Base-by-base conservation (phyloP, 495 filamentous ascomycete species). In the Recurvomyces mirabilis region DNA sequence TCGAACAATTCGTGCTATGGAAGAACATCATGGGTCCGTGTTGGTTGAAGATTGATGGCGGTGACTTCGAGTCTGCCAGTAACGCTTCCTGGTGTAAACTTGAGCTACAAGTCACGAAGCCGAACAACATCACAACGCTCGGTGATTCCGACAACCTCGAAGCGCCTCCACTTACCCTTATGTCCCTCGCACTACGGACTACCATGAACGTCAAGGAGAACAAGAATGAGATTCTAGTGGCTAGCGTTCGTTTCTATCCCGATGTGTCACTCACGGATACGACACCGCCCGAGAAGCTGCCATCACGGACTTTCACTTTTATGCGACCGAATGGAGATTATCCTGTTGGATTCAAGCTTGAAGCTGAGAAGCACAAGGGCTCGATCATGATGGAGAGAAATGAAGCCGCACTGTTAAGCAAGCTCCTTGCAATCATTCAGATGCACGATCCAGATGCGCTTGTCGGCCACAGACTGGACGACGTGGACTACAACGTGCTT, bases 11-110 rank as follows among this genome's bases (percentile, higher is more conserved):
- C 56, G 93, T 95, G 12, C 72, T 98, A 11, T 95, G 87, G 84
- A 94, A 93, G 63, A 87, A 89, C 50, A 83, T 98, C 46, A 96
- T 93, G 87, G 91, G 91, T 0, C 91, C 91, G 10, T 98, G 93
- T 65, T 98, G 91, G 91, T 71, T 98, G 14, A 83, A 76, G 57
- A 87, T 98, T 44, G 73, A 84, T 47, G 81, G 79, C 42, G 83
- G 81, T 25, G 77, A 94, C 58, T 93, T 93, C 61, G 70, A 73
- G 11, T 69, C 81, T 1, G 65, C 94, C n/a, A 87, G 80, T 60
- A 95, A 95, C 55, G 79, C 84, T 15, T 96, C 93, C 1, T 89
- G 91, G 77, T 95, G 93, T 71, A 95, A 94, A 54, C 78, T 96
- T 15, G 91, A 98, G 64, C 76, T 93, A 35, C 76, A 82, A 53